Percentiles rank a stretch among this genome's conserved stretches.
Evolutionary conservation across 495 filamentous ascomycete genomes (phyloP).

Genomic region (Talaromyces adpressus): DNA sequence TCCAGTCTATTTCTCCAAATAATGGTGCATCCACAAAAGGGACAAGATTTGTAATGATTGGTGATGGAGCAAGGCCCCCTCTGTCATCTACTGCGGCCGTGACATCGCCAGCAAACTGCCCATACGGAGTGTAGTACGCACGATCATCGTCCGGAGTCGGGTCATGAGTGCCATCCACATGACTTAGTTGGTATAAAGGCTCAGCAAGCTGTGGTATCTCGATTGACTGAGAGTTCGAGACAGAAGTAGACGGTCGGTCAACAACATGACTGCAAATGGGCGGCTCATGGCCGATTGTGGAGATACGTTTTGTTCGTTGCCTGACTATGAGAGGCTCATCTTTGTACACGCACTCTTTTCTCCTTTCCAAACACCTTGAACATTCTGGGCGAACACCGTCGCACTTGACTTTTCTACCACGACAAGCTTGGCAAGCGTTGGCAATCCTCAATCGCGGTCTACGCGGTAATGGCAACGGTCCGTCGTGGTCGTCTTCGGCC

Average conservation of each 20-base stretch:
- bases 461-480: not conserved
- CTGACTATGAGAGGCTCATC: not conserved
- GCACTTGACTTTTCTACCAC: constrained; percentile 19
- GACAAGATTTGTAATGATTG: constrained; percentile 9
- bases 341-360: constrained; percentile 11
- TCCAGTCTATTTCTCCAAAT: constrained; percentile 16
- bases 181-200: not conserved
- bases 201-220: not conserved
- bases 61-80: constrained; percentile 7
- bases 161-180: constrained; percentile 1
- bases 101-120: constrained; percentile 14
- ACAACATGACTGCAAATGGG: not conserved
- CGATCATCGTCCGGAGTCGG: constrained; percentile 5
- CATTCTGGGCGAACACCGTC: constrained; percentile 21
- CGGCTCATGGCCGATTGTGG: not conserved
- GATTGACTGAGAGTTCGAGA: not conserved
- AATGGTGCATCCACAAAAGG: constrained; percentile 20
- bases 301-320: not conserved
- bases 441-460: constrained; percentile 14
- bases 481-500: not conserved
- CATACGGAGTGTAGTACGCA: constrained; percentile 15
- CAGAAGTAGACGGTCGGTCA: not conserved
- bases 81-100: constrained; percentile 15
- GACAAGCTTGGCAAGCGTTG: constrained; percentile 18
- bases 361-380: constrained; percentile 9